Percentiles rank a stretch among this genome's conserved stretches.
Conservation (phyloP, 2,329 filamentous ascomycete species). For the Nemania serpens region DNA sequence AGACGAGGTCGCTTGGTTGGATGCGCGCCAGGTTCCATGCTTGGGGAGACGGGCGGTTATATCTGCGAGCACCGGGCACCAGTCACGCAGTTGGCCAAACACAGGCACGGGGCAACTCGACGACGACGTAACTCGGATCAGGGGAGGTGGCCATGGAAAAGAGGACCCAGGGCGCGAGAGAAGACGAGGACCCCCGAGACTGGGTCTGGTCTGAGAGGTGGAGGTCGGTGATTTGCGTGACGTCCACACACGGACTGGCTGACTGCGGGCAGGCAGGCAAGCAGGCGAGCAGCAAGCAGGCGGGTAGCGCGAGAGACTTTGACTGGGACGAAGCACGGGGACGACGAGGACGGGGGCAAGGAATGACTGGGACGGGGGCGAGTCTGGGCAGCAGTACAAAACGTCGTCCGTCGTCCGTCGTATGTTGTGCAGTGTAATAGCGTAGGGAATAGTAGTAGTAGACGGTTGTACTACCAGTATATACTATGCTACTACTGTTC, state of each 20-base stretch:
- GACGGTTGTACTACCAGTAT: too few relatives aligned
- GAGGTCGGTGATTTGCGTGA: conserved; percentile 24
- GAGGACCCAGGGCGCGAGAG: conserved; percentile 38
- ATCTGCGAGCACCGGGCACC: conserved; percentile 42
- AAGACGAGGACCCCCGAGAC: background rate
- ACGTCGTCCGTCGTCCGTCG: background rate
- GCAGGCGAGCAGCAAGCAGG: background rate
- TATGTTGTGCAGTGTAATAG: background rate
- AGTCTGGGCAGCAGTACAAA: too few relatives aligned
- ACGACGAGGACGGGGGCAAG: too few relatives aligned
- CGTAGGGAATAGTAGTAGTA: background rate
- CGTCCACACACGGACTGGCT: conserved; percentile 10
- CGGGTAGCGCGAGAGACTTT: too few relatives aligned
- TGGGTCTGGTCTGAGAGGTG: conserved; percentile 12
- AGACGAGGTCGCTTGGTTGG: conserved; percentile 65
- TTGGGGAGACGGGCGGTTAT: conserved; percentile 47
- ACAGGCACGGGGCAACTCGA: conserved; percentile 42
- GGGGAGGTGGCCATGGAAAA: conserved; percentile 45
- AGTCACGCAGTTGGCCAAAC: conserved; percentile 41
- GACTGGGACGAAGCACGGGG: too few relatives aligned
- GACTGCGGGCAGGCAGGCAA: background rate
- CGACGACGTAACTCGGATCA: conserved; percentile 38
- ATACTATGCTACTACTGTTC: too few relatives aligned
- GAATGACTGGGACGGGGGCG: too few relatives aligned
- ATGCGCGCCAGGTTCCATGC: conserved; percentile 64